phyloP scores from a whole-genome alignment of 2,329 filamentous ascomycete species.

The Alternaria sp. region DNA sequence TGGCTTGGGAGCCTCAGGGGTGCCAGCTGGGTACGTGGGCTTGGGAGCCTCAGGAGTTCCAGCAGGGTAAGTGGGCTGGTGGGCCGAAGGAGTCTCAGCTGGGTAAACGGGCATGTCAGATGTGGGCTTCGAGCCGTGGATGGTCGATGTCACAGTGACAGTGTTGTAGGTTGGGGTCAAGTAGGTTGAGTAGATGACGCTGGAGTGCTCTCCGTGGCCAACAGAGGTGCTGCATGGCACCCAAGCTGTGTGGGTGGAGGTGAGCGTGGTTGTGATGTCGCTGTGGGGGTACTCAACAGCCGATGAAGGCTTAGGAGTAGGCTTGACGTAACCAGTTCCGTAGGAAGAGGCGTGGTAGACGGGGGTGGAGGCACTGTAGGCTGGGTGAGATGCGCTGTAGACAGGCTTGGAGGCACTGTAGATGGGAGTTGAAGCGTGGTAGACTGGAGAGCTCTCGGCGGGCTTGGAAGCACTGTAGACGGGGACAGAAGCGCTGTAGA shows the following conservation, averaged over 20 bases:
- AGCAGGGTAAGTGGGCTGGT: not conserved
- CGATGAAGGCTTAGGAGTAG: conserved; percentile 13
- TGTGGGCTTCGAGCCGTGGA: conserved; percentile 28
- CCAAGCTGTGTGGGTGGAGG: conserved; percentile 43
- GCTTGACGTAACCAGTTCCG: conserved; percentile 5
- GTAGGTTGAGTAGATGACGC: conserved; percentile 48
- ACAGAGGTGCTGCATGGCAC: conserved; percentile 48
- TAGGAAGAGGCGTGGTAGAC: conserved; percentile 19
- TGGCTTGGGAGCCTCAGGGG: not conserved
- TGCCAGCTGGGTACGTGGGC: not conserved
- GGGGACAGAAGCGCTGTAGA: not conserved
- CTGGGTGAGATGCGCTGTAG: not conserved
- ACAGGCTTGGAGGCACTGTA: not conserved
- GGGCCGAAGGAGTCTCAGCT: not conserved
- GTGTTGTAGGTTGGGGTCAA: conserved; percentile 45
- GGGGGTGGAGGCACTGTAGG: not conserved
- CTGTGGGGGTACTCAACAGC: conserved; percentile 14
- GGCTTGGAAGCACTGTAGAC: not conserved
- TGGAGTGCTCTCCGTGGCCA: conserved; percentile 34
- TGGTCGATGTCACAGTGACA: conserved; percentile 37
- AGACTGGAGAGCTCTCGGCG: not conserved
- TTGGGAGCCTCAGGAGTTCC: not conserved
- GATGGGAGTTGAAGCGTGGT: not conserved
- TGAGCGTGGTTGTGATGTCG: conserved; percentile 28
- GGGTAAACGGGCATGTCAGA: conserved; percentile 6